These are phyloP conservation scores for Drechslerella stenobrocha DNA, from an alignment of 2,329 filamentous ascomycete genomes.

Conservation along the genomic window DNA sequence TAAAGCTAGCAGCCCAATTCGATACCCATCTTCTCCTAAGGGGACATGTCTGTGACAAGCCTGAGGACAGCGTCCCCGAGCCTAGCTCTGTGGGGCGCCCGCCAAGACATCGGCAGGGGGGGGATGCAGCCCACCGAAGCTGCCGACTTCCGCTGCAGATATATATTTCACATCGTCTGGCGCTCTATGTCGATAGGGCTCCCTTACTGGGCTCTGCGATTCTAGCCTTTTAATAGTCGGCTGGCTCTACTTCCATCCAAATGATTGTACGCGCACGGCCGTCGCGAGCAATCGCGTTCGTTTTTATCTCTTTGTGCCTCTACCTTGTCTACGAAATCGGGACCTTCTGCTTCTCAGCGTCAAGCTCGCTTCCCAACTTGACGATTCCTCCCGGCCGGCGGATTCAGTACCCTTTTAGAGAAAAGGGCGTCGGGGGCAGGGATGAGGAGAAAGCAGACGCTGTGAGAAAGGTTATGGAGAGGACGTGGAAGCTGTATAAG, in stretches of 20 bases:
- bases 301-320: constrained; percentile 8
- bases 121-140: too few relatives aligned
- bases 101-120: not conserved
- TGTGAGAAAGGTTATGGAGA: constrained; percentile 69
- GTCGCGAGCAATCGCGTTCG: constrained; percentile 10
- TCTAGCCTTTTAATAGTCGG: too few relatives aligned
- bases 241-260: not conserved
- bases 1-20: not conserved
- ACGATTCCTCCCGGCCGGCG: not conserved
- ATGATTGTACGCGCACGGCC: constrained; percentile 20
- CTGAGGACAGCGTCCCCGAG: not conserved
- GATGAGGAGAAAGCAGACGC: constrained; percentile 60
- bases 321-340: constrained; percentile 21
- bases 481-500: constrained; percentile 73
- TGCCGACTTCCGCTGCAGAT: too few relatives aligned
- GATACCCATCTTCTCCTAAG: not conserved
- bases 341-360: not conserved
- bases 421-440: constrained; percentile 29
- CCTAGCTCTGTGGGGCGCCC: not conserved
- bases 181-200: not conserved
- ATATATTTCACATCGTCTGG: too few relatives aligned
- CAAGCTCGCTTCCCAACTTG: not conserved
- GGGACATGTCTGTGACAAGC: not conserved
- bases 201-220: too few relatives aligned
- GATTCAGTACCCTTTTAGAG: constrained; percentile 49